These are phyloP conservation scores for Deakozyma indianensis DNA, from an alignment of 805 yeast genomes.

Conservation along the genomic window DNA sequence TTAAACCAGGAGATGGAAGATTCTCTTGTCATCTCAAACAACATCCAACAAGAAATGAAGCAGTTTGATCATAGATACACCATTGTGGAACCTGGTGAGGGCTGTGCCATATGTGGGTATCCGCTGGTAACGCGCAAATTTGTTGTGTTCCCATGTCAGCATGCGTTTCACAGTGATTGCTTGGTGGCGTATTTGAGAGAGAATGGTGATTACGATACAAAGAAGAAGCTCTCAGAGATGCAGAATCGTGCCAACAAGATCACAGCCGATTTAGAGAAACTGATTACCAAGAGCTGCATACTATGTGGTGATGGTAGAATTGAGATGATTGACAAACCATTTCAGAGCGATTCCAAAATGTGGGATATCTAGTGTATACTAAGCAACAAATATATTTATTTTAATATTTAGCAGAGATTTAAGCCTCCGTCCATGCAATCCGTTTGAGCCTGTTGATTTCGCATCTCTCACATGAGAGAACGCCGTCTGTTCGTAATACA, in stretches of 20 bases:
- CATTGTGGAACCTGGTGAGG: constrained; percentile 67
- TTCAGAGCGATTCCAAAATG: constrained; percentile 19
- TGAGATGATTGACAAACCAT: constrained; percentile 52
- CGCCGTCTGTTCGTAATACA: constrained; percentile 19
- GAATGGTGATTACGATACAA: constrained; percentile 50
- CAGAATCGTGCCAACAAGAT: constrained; percentile 13
- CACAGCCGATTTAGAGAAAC: constrained; percentile 33
- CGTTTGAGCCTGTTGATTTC: constrained; percentile 12
- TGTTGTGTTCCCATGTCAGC: constrained; percentile 77
- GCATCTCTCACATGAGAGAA: constrained; percentile 16
- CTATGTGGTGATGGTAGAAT: constrained; percentile 71
- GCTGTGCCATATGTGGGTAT: constrained; percentile 60
- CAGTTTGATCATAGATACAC: constrained; percentile 38
- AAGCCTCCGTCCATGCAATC: constrained; percentile 9
- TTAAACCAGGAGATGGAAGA: constrained; percentile 64
- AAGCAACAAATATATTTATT: constrained; percentile 4
- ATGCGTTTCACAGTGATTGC: constrained; percentile 83
- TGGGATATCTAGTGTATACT: constrained; percentile 3
- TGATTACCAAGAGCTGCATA: constrained; percentile 53
- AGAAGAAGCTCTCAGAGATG: constrained; percentile 8
- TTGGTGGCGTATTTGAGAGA: constrained; percentile 44
- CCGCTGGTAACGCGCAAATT: constrained; percentile 62
- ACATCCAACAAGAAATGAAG: constrained; percentile 45
- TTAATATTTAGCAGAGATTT: constrained; percentile 1
- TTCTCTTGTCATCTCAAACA: constrained; percentile 44